Percentiles rank a stretch among this genome's conserved stretches.
Evolutionary conservation across 805 yeast genomes (phyloP).

Genomic region (Ogataea nitratoaversa): DNA sequence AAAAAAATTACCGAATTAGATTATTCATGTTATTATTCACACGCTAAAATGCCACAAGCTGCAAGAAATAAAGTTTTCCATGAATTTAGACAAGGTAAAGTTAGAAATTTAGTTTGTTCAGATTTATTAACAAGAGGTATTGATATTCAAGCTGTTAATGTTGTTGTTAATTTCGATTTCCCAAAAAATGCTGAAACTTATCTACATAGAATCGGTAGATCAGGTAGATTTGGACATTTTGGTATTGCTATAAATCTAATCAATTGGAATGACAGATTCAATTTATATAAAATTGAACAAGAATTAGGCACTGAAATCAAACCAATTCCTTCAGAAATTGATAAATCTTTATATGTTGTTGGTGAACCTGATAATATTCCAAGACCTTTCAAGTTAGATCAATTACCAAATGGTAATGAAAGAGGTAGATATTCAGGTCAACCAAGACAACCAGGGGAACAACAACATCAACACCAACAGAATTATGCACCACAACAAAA

Average conservation of each 20-base stretch:
- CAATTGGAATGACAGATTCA: slow-evolving; percentile 95
- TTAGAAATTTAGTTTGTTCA: slow-evolving; percentile 94
- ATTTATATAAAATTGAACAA: slow-evolving; percentile 90
- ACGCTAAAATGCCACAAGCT: slow-evolving; percentile 95
- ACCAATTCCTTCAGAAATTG: slow-evolving; percentile 94
- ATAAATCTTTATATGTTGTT: slow-evolving; percentile 83
- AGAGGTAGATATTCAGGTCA: slow-evolving; percentile 28
- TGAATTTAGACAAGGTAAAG: slow-evolving; percentile 97
- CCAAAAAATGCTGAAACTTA: slow-evolving; percentile 98
- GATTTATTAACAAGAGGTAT: slow-evolving; percentile 97
- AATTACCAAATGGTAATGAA: slow-evolving; percentile 32
- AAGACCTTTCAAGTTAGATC: slow-evolving; percentile 77
- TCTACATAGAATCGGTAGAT: slow-evolving; percentile 97
- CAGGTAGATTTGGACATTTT: slow-evolving; percentile 97
- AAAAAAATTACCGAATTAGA: slow-evolving; percentile 95
- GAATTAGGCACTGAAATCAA: slow-evolving; percentile 96
- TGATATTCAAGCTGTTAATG: slow-evolving; percentile 98
- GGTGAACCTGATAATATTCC: slow-evolving; percentile 74
- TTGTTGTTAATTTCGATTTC: slow-evolving; percentile 96
- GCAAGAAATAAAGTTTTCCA: slow-evolving; percentile 98
- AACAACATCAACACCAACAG: slow-evolving; percentile 19
- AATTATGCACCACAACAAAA: too few species aligned
- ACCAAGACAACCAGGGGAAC: slow-evolving; percentile 27
- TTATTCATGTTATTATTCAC: slow-evolving; percentile 93
- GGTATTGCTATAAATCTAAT: slow-evolving; percentile 96